Evolutionary conservation across 768 basidiomycete species (phyloP).

Genomic region (Tylopilus plumbeoviolaceoides): DNA sequence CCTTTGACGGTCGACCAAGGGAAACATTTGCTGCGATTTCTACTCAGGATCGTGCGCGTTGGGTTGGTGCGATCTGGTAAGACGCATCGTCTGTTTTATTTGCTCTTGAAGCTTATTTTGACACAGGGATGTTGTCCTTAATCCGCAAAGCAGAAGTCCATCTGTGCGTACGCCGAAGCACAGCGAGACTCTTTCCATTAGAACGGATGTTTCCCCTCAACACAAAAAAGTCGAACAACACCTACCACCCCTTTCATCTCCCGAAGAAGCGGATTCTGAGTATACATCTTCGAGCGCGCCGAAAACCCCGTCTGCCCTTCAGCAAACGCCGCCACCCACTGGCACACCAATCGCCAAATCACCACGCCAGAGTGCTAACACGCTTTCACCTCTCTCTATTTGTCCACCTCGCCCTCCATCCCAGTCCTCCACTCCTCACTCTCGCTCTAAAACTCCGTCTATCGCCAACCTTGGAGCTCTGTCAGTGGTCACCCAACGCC

Average conservation of each 20-base stretch:
- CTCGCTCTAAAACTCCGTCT: slow-evolving; percentile 49
- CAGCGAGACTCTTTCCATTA: slow-evolving; percentile 9
- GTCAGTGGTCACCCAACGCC: slow-evolving; percentile 64
- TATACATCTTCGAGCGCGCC: slow-evolving; percentile 25
- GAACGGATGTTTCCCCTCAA: slow-evolving; percentile 12
- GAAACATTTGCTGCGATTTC: slow-evolving; percentile 63
- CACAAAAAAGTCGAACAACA: background rate
- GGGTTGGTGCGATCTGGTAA: slow-evolving; percentile 76
- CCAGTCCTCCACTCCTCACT: slow-evolving; percentile 22
- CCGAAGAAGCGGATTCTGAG: slow-evolving; percentile 22
- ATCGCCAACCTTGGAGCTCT: slow-evolving; percentile 56
- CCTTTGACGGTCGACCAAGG: slow-evolving; percentile 46
- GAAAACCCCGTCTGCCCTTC: slow-evolving; percentile 5
- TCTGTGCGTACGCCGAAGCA: background rate
- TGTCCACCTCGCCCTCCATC: slow-evolving; percentile 25
- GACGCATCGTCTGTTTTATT: slow-evolving; percentile 6
- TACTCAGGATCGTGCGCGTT: slow-evolving; percentile 60
- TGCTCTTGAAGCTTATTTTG: background rate
- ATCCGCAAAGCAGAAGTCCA: slow-evolving; percentile 28
- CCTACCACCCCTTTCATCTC: slow-evolving; percentile 8
- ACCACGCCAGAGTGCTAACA: slow-evolving; percentile 6
- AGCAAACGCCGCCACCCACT: slow-evolving; percentile 17
- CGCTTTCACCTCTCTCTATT: slow-evolving; percentile 17
- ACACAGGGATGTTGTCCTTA: slow-evolving; percentile 57
- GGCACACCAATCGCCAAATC: slow-evolving; percentile 30